phyloP scores from a whole-genome alignment of 768 basidiomycete genomes.

The Boletus vermiculosoides region DNA sequence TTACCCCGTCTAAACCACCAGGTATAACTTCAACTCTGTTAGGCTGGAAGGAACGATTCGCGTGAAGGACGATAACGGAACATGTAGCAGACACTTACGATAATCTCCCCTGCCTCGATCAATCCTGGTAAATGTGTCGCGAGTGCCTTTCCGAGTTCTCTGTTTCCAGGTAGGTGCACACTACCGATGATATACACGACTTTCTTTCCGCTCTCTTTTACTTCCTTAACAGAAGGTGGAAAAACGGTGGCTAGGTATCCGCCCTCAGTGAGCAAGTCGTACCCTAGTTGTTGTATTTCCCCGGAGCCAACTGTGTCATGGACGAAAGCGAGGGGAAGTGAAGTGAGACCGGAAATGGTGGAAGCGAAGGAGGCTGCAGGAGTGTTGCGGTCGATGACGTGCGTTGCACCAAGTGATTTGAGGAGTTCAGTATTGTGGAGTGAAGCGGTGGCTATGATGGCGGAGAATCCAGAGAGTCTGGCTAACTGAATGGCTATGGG shows the following conservation, averaged over 20 bases:
- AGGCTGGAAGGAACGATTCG: too few species aligned
- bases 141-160: too few species aligned
- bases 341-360: background rate
- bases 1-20: too few species aligned
- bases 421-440: constrained; percentile 28
- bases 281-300: constrained; percentile 32
- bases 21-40: too few species aligned
- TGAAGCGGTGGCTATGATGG: constrained; percentile 38
- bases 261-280: constrained; percentile 25
- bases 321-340: background rate
- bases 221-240: too few species aligned
- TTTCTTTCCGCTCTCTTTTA: too few species aligned
- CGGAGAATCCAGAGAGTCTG: constrained; percentile 28
- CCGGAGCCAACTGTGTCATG: constrained; percentile 26
- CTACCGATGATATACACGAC: too few species aligned
- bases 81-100: too few species aligned
- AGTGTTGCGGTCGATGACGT: constrained; percentile 31
- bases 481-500: constrained; percentile 30
- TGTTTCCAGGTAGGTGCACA: too few species aligned
- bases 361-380: background rate
- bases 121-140: too few species aligned
- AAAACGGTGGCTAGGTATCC: constrained; percentile 12
- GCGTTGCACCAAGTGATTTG: constrained; percentile 33
- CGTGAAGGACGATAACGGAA: too few species aligned
- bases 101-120: too few species aligned